phyloP scores from a whole-genome alignment of 1,284 basidiomycete species.

The Takashimella koratensis region DNA sequence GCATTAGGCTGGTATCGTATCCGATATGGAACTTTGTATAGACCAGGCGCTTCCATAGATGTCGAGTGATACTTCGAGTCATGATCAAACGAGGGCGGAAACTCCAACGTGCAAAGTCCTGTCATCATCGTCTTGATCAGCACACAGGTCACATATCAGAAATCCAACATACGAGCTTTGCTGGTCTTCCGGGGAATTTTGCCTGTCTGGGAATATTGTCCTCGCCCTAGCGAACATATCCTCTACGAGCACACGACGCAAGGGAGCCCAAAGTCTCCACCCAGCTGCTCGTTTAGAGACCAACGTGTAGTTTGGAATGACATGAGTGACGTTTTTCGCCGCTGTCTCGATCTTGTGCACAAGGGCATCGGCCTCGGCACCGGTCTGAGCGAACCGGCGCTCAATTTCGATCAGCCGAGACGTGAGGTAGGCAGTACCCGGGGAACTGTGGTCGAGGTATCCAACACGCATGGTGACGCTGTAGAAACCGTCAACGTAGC shows the following conservation, averaged over 20 bases:
- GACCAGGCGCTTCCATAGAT: too few species aligned
- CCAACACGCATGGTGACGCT: slow-evolving; percentile 60
- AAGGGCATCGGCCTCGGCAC: slow-evolving; percentile 49
- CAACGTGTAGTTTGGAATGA: slow-evolving; percentile 62
- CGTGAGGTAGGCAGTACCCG: slow-evolving; percentile 54
- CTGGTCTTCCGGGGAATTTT: background rate
- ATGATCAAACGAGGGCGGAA: too few species aligned
- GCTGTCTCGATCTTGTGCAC: slow-evolving; percentile 50
- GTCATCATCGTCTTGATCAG: too few species aligned
- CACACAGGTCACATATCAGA: background rate
- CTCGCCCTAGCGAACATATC: background rate
- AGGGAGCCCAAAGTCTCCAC: background rate
- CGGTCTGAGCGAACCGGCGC: slow-evolving; percentile 45
- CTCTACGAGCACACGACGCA: background rate
- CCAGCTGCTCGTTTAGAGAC: slow-evolving; percentile 45
- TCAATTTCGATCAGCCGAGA: slow-evolving; percentile 18
- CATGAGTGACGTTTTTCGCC: slow-evolving; percentile 56
- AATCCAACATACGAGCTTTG: background rate
- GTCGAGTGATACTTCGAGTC: too few species aligned
- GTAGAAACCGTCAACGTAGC: slow-evolving; percentile 59
- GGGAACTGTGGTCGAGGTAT: slow-evolving; percentile 59
- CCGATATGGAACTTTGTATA: too few species aligned
- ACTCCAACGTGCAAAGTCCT: too few species aligned
- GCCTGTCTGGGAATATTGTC: background rate
- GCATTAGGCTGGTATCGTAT: too few species aligned